Conservation (phyloP, 805 yeast species). For the Kazachstania psychrophila region DNA sequence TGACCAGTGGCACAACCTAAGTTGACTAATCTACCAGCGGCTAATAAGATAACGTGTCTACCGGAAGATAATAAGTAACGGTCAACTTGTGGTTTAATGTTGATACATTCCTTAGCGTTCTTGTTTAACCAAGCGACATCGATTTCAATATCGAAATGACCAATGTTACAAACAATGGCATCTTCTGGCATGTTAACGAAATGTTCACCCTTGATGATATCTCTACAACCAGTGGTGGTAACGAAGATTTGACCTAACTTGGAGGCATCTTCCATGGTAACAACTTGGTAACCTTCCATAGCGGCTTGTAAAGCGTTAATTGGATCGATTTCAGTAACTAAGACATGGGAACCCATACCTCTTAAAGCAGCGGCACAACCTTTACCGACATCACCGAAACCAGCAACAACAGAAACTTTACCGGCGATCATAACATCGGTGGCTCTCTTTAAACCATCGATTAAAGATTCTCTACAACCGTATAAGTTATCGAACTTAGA, state of each 20-base stretch:
- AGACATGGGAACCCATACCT: constrained; percentile 99
- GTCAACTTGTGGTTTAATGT: constrained; percentile 99
- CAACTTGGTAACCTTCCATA: constrained; percentile 96
- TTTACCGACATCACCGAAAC: constrained; percentile 99
- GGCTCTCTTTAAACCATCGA: constrained; percentile 99
- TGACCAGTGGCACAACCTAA: constrained; percentile 99
- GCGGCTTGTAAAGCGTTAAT: constrained; percentile 99
- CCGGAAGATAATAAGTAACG: constrained; percentile 85
- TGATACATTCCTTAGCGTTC: constrained; percentile 85
- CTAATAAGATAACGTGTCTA: constrained; percentile 88
- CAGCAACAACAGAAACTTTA: constrained; percentile 97
- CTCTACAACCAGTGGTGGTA: constrained; percentile 99
- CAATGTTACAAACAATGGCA: constrained; percentile 99
- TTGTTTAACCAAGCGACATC: constrained; percentile 98
- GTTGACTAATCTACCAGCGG: constrained; percentile 99
- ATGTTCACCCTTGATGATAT: constrained; percentile 84
- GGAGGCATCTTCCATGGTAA: constrained; percentile 91
- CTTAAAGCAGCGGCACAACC: constrained; percentile 99
- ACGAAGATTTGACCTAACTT: constrained; percentile 92
- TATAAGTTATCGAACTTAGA: constrained; percentile 98
- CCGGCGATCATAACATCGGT: constrained; percentile 99
- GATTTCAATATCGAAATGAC: constrained; percentile 98
- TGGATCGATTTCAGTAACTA: constrained; percentile 96
- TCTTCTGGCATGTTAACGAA: constrained; percentile 94
- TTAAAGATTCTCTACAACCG: constrained; percentile 98